Conservation (phyloP, 2,329 filamentous ascomycete genomes). For the Aspergillus sp. region DNA sequence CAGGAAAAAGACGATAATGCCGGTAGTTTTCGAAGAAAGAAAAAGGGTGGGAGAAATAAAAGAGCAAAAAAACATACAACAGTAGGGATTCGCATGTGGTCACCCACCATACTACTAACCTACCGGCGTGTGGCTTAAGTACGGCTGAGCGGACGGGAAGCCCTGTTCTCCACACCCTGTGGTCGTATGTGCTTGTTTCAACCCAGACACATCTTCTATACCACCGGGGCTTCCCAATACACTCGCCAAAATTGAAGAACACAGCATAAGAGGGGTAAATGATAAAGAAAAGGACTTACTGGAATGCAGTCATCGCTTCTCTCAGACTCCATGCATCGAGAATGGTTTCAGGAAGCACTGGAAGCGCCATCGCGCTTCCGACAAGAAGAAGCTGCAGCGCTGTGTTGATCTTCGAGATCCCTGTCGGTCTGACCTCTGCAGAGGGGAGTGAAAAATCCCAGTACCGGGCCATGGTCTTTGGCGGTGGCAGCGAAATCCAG, state of each 20-base stretch:
- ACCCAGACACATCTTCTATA: constrained; percentile 21
- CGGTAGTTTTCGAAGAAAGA: too few relatives aligned
- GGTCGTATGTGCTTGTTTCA: constrained; percentile 44
- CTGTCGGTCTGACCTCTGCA: constrained; percentile 50
- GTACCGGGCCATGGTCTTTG: constrained; percentile 89
- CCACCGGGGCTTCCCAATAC: constrained; percentile 8
- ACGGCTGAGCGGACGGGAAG: constrained; percentile 55
- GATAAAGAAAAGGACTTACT: constrained; percentile 38
- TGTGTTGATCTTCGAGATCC: constrained; percentile 73
- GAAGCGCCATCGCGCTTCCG: constrained; percentile 79
- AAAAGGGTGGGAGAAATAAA: not conserved
- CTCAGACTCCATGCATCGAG: constrained; percentile 58
- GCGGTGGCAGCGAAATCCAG: constrained; percentile 89
- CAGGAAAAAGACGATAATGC: not conserved
- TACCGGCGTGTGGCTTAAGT: constrained; percentile 54
- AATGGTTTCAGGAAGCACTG: constrained; percentile 66
- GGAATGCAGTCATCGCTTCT: constrained; percentile 63
- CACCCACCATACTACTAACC: constrained; percentile 56
- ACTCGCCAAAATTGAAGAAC: not conserved
- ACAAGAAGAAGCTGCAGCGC: constrained; percentile 87
- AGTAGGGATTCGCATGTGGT: constrained; percentile 54
- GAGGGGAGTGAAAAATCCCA: constrained; percentile 91
- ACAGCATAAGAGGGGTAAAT: constrained; percentile 4
- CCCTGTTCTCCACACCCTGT: constrained; percentile 54
- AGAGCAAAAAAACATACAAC: constrained; percentile 44